Evolutionary conservation across 139 green algal species (phyloP).

Genomic region (Chlamydomonas eustigma): DNA sequence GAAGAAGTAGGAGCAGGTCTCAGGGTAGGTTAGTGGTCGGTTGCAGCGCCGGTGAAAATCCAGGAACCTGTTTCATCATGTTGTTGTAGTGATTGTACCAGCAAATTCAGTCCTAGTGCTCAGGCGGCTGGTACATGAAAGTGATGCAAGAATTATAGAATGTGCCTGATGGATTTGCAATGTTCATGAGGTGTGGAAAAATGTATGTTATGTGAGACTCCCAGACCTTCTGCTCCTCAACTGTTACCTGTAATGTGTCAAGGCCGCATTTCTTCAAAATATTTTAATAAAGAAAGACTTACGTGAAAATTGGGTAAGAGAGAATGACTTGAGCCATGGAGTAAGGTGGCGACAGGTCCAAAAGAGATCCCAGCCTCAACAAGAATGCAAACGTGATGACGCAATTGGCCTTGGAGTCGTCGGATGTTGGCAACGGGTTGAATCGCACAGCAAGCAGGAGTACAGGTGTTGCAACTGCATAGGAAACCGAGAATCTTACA

Average conservation of each 20-base stretch:
- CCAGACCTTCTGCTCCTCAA: too few relatives aligned
- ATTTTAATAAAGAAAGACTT: not conserved
- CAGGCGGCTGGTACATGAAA: not conserved
- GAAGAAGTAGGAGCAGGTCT: not conserved
- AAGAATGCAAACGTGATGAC: not conserved
- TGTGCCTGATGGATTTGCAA: not conserved
- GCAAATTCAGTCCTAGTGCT: not conserved
- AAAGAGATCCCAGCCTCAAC: not conserved
- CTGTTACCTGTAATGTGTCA: too few relatives aligned
- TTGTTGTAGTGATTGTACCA: not conserved
- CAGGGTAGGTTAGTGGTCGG: not conserved
- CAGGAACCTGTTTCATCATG: not conserved
- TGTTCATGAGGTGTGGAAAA: not conserved
- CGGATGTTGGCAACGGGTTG: not conserved
- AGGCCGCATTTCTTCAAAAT: too few relatives aligned
- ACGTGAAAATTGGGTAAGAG: not conserved
- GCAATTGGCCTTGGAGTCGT: not conserved
- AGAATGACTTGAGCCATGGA: not conserved
- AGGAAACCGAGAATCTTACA: too few relatives aligned
- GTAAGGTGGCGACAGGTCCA: not conserved
- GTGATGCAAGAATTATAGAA: not conserved
- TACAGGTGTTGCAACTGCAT: too few relatives aligned
- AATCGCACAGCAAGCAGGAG: too few relatives aligned
- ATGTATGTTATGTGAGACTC: too few relatives aligned
- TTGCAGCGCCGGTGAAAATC: not conserved